Evolutionary conservation across 352 stramenopile species (phyloP), one percentile per base, ranked within the genome.

Genomic region (Halophytophthora polymorphica): DNA sequence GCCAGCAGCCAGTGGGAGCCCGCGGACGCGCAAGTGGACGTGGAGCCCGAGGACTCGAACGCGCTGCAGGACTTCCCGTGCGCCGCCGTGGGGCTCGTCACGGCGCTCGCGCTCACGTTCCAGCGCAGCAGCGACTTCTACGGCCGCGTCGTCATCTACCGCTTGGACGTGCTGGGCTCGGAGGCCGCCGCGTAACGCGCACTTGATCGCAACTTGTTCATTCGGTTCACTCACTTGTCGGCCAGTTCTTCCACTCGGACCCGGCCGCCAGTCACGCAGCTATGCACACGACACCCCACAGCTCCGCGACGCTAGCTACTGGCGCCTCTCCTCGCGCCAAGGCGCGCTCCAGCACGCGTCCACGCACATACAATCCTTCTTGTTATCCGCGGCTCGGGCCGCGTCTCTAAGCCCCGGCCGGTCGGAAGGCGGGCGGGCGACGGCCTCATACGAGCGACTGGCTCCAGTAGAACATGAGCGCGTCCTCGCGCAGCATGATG

Each of bases 381-480:
- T 31, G 25, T 31, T 31, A 31, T 31, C 25, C 4, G 25, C 25
- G 8, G 25, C 25, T 8, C 25, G 8, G 25, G 25, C 25, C 25
- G 25, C 25, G 25, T 31, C 25, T 31, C 25, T 31, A 31, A 31
- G 25, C 25, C 25, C 25, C 4, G 25, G n/a, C n/a, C n/a, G n/a
- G n/a, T n/a, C 25, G 8, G 25, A 31, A 10, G 25, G 25, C 25
- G 25, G 4, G 15, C 21, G 38, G 10, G 22, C 28, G 35, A 39
- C 33, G n/a, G 19, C 33, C 36, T 76, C 49, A 76, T 57, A 76
- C 66, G 29, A 90, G 63, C 41, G 77, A 90, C 67, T 90, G 80
- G 61, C 80, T 93, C 83, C 83, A 93, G 54, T 89, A 91, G 49
- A 83, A 90, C 83, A 93, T 91, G 50, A 93, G 66, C 18, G 83